phyloP scores from a whole-genome alignment of 2,329 filamentous ascomycete genomes.

The Coniosporium tulheliwenetii region DNA sequence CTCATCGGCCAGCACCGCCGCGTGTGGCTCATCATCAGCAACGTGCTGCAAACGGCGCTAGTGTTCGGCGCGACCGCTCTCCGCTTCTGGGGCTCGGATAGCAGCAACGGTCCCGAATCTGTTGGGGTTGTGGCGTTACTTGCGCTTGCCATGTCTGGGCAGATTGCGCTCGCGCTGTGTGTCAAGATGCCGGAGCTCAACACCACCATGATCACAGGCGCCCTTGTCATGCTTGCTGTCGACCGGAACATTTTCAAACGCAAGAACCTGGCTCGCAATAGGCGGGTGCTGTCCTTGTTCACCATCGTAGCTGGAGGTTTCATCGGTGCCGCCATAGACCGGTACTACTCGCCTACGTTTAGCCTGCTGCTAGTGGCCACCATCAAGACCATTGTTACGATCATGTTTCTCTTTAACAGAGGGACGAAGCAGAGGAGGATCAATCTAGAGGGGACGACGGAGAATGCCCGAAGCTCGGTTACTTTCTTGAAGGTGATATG shows the following conservation, averaged over 20 bases:
- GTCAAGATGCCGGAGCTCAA: slow-evolving; percentile 13
- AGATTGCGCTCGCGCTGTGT: slow-evolving; percentile 11
- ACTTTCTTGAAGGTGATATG: too few relatives aligned
- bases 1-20: slow-evolving; percentile 8
- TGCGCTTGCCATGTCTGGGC: slow-evolving; percentile 8
- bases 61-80: slow-evolving; percentile 11
- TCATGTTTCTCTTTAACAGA: slow-evolving; percentile 10
- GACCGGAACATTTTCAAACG: slow-evolving; percentile 9
- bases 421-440: slow-evolving; percentile 8
- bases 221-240: slow-evolving; percentile 10
- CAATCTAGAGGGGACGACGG: too few relatives aligned
- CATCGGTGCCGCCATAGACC: slow-evolving; percentile 8
- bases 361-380: slow-evolving; percentile 8
- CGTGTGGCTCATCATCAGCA: slow-evolving; percentile 10
- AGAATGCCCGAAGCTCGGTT: too few relatives aligned
- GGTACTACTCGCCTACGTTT: slow-evolving; percentile 6
- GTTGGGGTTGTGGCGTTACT: slow-evolving; percentile 9
- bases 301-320: slow-evolving; percentile 11
- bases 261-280: slow-evolving; percentile 9
- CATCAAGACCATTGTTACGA: slow-evolving; percentile 8
- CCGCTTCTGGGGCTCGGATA: slow-evolving; percentile 6
- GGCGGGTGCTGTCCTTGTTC: slow-evolving; percentile 8
- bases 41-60: slow-evolving; percentile 9
- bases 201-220: slow-evolving; percentile 15
- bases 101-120: slow-evolving; percentile 5